These are phyloP conservation scores for Tylopilus plumbeoviolaceoides DNA, from an alignment of 768 basidiomycete genomes.

Conservation along the genomic window DNA sequence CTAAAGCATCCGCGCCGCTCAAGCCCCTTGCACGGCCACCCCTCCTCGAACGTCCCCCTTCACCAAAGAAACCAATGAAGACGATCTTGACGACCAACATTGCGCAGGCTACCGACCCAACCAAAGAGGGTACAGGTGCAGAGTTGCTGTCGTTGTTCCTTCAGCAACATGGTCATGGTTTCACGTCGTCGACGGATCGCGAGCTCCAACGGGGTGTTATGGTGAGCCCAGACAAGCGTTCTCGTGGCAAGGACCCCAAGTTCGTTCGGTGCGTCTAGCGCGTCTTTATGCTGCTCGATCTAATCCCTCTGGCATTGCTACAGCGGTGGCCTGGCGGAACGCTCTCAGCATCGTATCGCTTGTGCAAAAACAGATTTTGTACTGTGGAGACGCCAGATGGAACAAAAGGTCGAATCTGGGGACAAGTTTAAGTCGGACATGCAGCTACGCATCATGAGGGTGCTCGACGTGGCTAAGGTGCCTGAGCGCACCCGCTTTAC, in stretches of 20 bases:
- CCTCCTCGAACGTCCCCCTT: conserved; percentile 11
- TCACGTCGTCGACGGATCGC: conserved; percentile 32
- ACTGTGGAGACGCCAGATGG: conserved; percentile 52
- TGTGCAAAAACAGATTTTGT: conserved; percentile 42
- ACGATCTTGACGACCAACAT: conserved; percentile 52
- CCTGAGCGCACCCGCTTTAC: conserved; percentile 28
- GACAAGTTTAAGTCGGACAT: conserved; percentile 36
- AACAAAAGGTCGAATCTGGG: conserved; percentile 32
- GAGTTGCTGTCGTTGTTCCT: conserved; percentile 53
- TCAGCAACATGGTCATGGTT: conserved; percentile 40
- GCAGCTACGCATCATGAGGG: conserved; percentile 39
- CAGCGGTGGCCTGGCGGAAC: conserved; percentile 57
- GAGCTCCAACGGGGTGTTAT: conserved; percentile 49
- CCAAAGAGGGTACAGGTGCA: conserved; percentile 45
- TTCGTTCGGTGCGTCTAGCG: conserved; percentile 41
- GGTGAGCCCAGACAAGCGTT: conserved; percentile 55
- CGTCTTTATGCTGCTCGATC: background rate
- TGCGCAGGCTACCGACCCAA: conserved; percentile 49
- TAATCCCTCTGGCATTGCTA: background rate
- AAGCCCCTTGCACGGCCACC: conserved; percentile 30
- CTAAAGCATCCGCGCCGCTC: conserved; percentile 14
- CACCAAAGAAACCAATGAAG: conserved; percentile 36
- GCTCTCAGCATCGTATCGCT: conserved; percentile 41
- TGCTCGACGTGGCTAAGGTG: conserved; percentile 35
- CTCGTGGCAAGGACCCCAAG: conserved; percentile 40